Evolutionary conservation across 148 eudicot genomes (phyloP).

Genomic region (Polygonum aviculare): DNA sequence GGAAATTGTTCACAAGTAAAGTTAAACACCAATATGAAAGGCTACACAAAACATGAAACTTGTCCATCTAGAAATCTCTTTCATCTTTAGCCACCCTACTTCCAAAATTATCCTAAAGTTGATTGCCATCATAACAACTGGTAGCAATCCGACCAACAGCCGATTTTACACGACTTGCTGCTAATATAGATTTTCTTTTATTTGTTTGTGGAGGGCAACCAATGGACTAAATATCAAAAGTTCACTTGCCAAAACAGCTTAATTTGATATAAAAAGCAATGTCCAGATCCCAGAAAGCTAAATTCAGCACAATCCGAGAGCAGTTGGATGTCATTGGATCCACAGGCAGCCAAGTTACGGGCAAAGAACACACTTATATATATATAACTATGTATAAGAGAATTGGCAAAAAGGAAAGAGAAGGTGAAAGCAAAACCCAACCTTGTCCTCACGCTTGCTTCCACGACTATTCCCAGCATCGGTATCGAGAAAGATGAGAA

Average conservation of each 20-base stretch:
- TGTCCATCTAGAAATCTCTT: neutral
- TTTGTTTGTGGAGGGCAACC: neutral
- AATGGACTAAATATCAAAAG: neutral
- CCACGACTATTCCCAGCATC: slow-evolving; percentile 31
- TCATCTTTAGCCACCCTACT: neutral
- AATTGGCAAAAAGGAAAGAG: neutral
- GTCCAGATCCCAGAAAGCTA: neutral
- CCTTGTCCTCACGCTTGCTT: slow-evolving; percentile 90
- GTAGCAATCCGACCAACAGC: neutral
- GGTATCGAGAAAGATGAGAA: slow-evolving; percentile 42
- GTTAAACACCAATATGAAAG: neutral
- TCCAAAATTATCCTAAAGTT: neutral
- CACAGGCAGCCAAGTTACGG: neutral
- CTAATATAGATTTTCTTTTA: neutral
- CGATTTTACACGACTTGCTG: neutral
- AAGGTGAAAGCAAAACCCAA: slow-evolving; percentile 2
- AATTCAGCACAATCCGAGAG: slow-evolving; percentile 3
- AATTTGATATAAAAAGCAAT: neutral
- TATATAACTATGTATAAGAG: neutral
- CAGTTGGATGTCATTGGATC: neutral
- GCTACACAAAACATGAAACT: neutral
- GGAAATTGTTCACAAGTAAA: neutral
- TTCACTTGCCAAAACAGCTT: neutral
- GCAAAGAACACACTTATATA: neutral
- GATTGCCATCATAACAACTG: neutral